Conservation (phyloP, 176 grass and related monocot species). For the Avena insularis region DNA sequence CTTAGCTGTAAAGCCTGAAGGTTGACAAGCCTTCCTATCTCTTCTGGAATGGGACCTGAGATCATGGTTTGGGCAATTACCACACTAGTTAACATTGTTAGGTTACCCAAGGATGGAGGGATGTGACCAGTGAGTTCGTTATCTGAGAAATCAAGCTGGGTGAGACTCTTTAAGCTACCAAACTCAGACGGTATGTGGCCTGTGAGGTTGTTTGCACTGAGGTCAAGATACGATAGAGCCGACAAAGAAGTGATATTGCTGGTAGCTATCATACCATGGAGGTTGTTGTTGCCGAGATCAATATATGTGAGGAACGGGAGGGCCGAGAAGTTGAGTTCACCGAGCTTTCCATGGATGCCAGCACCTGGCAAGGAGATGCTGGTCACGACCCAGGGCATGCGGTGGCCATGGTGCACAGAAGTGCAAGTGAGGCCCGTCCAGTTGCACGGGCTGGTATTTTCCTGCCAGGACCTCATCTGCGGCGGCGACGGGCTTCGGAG, state of each 20-base stretch:
- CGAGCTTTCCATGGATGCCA: neutral
- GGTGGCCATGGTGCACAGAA: neutral
- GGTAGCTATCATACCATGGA: constrained; percentile 40
- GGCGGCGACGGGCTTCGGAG: no score
- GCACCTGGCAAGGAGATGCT: neutral
- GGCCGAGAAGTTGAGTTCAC: constrained; percentile 16
- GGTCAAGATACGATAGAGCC: constrained; percentile 1
- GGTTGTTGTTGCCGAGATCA: neutral
- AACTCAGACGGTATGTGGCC: neutral
- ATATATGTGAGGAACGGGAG: constrained; percentile 7
- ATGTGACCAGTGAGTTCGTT: neutral
- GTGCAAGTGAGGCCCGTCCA: no score
- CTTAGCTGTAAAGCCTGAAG: neutral
- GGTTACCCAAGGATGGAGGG: constrained; percentile 17
- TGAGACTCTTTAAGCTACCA: neutral
- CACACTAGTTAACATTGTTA: neutral
- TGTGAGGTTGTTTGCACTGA: neutral
- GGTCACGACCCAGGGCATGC: neutral
- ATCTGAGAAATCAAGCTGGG: fast-evolving
- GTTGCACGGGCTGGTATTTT: no score
- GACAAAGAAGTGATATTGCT: neutral
- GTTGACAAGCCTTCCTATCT: neutral
- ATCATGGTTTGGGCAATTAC: neutral
- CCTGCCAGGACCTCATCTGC: no score
- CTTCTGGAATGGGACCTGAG: neutral